phyloP scores from a whole-genome alignment of 257 asterid genomes.

The Vinca minor region DNA sequence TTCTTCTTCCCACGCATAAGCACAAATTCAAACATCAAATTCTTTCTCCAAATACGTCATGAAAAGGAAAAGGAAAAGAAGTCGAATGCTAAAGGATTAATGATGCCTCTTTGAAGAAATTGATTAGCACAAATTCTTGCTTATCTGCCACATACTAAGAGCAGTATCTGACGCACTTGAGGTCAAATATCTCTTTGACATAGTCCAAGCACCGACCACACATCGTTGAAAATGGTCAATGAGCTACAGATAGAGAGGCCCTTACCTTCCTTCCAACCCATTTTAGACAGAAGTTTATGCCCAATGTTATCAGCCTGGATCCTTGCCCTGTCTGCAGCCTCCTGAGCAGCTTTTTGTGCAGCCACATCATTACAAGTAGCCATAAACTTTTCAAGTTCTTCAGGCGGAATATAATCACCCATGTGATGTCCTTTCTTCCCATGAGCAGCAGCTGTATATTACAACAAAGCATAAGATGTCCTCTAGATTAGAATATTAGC shows the following conservation, averaged over 20 bases:
- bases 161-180: not conserved
- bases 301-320: constrained; percentile 95
- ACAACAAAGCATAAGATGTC: constrained; percentile 2
- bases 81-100: too few species aligned
- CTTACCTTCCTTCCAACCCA: constrained; percentile 97
- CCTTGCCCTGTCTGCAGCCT: constrained; percentile 49
- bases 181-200: not conserved
- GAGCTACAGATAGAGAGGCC: not conserved
- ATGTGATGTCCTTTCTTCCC: constrained; percentile 83
- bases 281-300: constrained; percentile 72
- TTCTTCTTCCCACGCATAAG: not conserved
- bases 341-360: constrained; percentile 52
- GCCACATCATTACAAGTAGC: constrained; percentile 64
- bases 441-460: constrained; percentile 34
- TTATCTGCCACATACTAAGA: too few species aligned
- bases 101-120: too few species aligned
- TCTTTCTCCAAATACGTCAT: not conserved
- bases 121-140: too few species aligned
- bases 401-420: constrained; percentile 93
- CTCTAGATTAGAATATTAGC: not conserved
- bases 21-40: not conserved
- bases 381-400: constrained; percentile 82
- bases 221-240: not conserved
- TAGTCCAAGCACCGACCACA: not conserved
- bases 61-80: too few species aligned